phyloP scores from a whole-genome alignment of 2,329 filamentous ascomycete species.

The Cercospora zeae-maydis region DNA sequence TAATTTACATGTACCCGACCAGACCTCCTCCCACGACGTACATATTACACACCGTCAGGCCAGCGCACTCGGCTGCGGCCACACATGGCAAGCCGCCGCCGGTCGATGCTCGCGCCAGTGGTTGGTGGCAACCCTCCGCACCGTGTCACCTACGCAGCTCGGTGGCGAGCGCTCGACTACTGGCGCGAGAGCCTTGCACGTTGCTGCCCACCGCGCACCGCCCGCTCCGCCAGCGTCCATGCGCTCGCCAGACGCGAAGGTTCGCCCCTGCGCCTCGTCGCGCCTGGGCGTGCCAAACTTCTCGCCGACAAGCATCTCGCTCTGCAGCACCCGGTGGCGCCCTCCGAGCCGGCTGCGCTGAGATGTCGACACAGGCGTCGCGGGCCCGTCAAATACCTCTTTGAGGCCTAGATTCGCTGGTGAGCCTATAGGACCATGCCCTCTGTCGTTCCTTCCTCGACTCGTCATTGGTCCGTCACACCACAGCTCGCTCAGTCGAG shows the following conservation, averaged over 20 bases:
- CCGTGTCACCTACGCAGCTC: background rate
- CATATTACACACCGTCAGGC: too few relatives aligned
- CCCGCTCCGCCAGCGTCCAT: background rate
- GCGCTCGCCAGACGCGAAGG: background rate
- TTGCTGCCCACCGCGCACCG: too few relatives aligned
- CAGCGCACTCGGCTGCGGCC: background rate
- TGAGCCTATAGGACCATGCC: background rate
- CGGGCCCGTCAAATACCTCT: background rate
- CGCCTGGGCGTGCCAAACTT: conserved; percentile 5
- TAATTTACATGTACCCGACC: too few relatives aligned
- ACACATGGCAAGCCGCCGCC: background rate
- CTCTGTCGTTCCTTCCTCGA: conserved; percentile 6
- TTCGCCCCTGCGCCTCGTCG: conserved; percentile 18
- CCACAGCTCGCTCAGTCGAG: conserved; percentile 5
- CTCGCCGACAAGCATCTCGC: conserved; percentile 3
- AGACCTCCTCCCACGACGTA: too few relatives aligned
- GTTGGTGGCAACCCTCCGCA: background rate
- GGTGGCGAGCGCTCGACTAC: background rate
- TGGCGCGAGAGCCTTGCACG: background rate
- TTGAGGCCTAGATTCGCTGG: conserved; percentile 10
- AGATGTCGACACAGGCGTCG: background rate
- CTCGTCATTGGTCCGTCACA: conserved; percentile 13
- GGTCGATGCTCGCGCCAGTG: background rate
- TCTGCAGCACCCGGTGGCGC: conserved; percentile 14
- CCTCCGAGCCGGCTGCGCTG: background rate